Evolutionary conservation across 306 rosid genomes (phyloP).

Genomic region (Styphnolobium japonicum): DNA sequence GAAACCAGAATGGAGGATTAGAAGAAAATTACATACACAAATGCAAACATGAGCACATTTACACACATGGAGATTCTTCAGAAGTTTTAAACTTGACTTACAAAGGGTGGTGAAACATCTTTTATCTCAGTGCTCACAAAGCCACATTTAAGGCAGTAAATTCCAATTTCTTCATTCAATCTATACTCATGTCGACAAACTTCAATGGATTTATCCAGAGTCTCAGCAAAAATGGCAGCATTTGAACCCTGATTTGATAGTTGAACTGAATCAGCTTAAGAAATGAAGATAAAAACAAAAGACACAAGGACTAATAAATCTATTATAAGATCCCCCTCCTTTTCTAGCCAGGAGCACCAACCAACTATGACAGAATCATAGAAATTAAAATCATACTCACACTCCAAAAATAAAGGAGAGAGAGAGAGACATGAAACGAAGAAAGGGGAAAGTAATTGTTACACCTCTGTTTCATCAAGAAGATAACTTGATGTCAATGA

Average conservation of each 20-base stretch:
- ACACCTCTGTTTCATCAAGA: slow-evolving; percentile 50
- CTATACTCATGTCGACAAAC: slow-evolving; percentile 51
- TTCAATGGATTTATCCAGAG: not conserved
- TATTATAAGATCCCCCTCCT: too few species aligned
- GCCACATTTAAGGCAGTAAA: slow-evolving; percentile 58
- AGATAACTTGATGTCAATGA: slow-evolving; percentile 60
- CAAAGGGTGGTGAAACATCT: slow-evolving; percentile 56
- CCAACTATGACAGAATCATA: not conserved
- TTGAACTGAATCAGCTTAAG: slow-evolving; percentile 19
- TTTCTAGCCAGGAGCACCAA: not conserved
- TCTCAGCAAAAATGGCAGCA: slow-evolving; percentile 18
- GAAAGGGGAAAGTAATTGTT: not conserved
- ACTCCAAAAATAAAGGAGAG: not conserved
- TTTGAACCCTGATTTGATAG: slow-evolving; percentile 47
- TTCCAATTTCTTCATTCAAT: slow-evolving; percentile 63
- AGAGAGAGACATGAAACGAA: not conserved
- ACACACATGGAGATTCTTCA: not conserved
- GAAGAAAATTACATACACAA: not conserved
- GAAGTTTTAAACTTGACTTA: slow-evolving; percentile 42
- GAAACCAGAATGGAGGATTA: not conserved
- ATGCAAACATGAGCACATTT: not conserved
- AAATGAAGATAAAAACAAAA: not conserved
- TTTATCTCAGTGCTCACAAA: slow-evolving; percentile 47
- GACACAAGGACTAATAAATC: not conserved
- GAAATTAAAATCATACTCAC: not conserved